Conservation (phyloP, 2,329 filamentous ascomycete species). For the Hymenoscyphus occultus region DNA sequence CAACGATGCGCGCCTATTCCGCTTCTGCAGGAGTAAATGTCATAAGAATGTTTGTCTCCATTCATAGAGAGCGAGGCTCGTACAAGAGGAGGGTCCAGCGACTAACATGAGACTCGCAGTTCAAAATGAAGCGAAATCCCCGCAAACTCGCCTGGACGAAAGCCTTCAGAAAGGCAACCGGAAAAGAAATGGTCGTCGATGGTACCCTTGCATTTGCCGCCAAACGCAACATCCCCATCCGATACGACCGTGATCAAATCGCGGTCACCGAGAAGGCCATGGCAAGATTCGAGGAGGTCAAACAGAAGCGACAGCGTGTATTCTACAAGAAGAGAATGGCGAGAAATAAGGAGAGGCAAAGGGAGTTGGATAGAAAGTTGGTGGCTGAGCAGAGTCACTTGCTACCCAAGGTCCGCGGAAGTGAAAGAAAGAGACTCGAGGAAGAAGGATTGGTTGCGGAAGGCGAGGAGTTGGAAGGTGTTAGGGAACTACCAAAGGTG, state of each 20-base stretch:
- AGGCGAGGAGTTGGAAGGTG: slow-evolving; percentile 37
- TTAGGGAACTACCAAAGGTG: slow-evolving; percentile 39
- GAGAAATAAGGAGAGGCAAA: slow-evolving; percentile 80
- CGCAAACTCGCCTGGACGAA: slow-evolving; percentile 98
- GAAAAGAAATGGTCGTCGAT: slow-evolving; percentile 90
- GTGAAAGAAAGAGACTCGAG: slow-evolving; percentile 58
- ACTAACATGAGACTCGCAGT: slow-evolving; percentile 74
- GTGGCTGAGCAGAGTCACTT: slow-evolving; percentile 92
- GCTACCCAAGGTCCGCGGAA: slow-evolving; percentile 68
- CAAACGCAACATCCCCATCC: slow-evolving; percentile 88
- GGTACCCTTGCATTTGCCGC: slow-evolving; percentile 88
- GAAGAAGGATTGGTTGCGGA: slow-evolving; percentile 52
- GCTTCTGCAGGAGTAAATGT: slow-evolving; percentile 56
- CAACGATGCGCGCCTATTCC: slow-evolving; percentile 47
- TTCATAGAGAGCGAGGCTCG: slow-evolving; percentile 56
- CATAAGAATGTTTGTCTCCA: slow-evolving; percentile 36
- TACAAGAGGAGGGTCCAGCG: slow-evolving; percentile 98
- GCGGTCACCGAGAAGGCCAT: slow-evolving; percentile 87
- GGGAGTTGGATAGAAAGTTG: slow-evolving; percentile 78
- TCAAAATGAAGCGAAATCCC: slow-evolving; percentile 98
- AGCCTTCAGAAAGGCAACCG: slow-evolving; percentile 78
- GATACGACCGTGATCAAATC: slow-evolving; percentile 92
- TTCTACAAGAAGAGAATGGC: slow-evolving; percentile 95
- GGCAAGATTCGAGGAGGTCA: slow-evolving; percentile 84
- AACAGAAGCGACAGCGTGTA: slow-evolving; percentile 75